These are phyloP conservation scores for Xerocomellus intermedius DNA, from an alignment of 768 basidiomycete species.

Conservation along the genomic window DNA sequence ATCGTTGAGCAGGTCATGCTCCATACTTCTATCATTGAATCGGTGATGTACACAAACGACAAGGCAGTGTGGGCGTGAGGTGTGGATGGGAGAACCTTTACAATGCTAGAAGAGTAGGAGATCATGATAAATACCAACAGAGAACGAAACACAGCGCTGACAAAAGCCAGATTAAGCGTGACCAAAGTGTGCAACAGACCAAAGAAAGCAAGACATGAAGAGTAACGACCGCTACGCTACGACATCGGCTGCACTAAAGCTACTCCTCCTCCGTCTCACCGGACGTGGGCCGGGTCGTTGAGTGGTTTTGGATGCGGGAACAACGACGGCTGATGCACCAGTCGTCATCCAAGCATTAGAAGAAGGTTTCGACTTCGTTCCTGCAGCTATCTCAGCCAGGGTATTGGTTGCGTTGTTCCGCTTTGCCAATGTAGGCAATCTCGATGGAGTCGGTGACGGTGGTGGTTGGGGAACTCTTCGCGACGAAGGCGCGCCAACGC, in stretches of 20 bases:
- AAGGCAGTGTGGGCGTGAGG: conserved; percentile 15
- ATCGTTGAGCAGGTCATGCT: conserved; percentile 3
- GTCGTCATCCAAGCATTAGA: conserved; percentile 78
- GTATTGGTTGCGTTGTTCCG: conserved; percentile 45
- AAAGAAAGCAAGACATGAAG: conserved; percentile 14
- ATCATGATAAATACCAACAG: conserved; percentile 32
- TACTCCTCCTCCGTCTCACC: conserved; percentile 76
- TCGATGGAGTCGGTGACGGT: conserved; percentile 71
- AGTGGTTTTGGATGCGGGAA: conserved; percentile 62
- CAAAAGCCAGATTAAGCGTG: conserved; percentile 4
- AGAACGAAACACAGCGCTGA: conserved; percentile 2
- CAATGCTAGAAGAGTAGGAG: conserved; percentile 23
- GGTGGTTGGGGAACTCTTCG: conserved; percentile 44
- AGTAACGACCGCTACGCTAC: conserved; percentile 52
- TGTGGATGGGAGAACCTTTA: conserved; percentile 25
- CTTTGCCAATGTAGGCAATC: conserved; percentile 72
- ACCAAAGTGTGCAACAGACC: conserved; percentile 3
- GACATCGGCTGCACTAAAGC: conserved; percentile 85
- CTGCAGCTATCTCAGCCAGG: conserved; percentile 49
- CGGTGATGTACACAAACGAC: conserved; percentile 19
- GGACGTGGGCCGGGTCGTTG: conserved; percentile 73
- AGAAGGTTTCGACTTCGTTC: conserved; percentile 35
- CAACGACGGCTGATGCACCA: conserved; percentile 65
- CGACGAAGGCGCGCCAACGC: conserved; percentile 30
- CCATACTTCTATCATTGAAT: conserved; percentile 11